Evolutionary conservation across 345 rosid species (phyloP).

Genomic region (Raphanus sativus): DNA sequence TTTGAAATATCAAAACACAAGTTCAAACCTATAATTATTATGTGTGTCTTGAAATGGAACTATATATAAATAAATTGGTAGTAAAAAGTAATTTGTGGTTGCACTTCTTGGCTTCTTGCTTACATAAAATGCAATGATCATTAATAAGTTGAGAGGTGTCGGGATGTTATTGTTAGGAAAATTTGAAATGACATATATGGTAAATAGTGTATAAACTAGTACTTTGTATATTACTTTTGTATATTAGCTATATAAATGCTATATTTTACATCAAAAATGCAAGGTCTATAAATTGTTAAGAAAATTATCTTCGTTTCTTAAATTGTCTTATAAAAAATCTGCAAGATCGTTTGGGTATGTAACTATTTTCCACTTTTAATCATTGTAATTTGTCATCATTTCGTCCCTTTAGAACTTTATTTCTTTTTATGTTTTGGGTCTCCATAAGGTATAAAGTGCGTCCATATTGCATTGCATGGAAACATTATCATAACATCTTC

Average conservation of each 20-base stretch:
- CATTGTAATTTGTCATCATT: constrained; percentile 41
- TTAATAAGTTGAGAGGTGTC: constrained; percentile 30
- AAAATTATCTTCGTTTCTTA: background rate
- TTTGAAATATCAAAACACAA: constrained; percentile 18
- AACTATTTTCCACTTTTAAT: constrained; percentile 33
- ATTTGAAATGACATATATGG: constrained; percentile 10
- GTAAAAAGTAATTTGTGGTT: constrained; percentile 23
- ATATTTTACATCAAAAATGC: background rate
- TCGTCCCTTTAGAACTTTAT: constrained; percentile 36
- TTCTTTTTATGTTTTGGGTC: constrained; percentile 41
- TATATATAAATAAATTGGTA: background rate
- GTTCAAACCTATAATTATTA: background rate
- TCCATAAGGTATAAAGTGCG: constrained; percentile 44
- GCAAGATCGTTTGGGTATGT: constrained; percentile 6
- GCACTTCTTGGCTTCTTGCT: constrained; percentile 38
- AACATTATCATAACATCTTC: constrained; percentile 39
- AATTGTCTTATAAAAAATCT: no score
- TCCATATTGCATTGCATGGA: constrained; percentile 44
- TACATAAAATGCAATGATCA: constrained; percentile 40
- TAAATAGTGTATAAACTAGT: background rate
- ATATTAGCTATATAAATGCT: background rate
- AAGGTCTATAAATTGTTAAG: constrained; percentile 19
- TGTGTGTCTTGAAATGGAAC: no score
- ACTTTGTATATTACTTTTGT: background rate
- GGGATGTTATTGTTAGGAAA: background rate